Evolutionary conservation across 116 monocot genomes (phyloP), one percentile per base, ranked within the genome.

Genomic region (Iris pallida): DNA sequence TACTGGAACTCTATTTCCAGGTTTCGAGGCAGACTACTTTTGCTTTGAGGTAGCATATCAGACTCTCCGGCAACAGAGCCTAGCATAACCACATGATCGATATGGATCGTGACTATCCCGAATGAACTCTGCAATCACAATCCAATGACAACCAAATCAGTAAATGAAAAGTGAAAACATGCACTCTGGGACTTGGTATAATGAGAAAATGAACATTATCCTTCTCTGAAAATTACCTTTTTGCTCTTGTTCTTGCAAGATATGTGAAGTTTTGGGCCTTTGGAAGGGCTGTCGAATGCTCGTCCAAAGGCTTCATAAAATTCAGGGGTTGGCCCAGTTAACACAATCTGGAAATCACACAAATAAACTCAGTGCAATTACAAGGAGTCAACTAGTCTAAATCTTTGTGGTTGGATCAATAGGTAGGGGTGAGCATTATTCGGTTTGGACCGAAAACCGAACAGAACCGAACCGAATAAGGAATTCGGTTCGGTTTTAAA

Each of bases 171-270:
- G 1, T 9, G 16, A 42, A 71, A 20, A 47, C 8, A 40, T 2
- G 5, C 10, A 18, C 11, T 0, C 64, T 55, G n/a, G 45, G 16
- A 5, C 59, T 45, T 11, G 7, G 30, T 5, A 53, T n/a, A 41
- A 18, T 55, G 0, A 9, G 3, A 6, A 11, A 59, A 15, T 20
- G n/a, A n/a, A n/a, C n/a, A n/a, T n/a, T n/a, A n/a, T n/a, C n/a
- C n/a, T n/a, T n/a, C n/a, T n/a, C n/a, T n/a, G n/a, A n/a, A n/a
- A n/a, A 17, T 62, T 84, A 98, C 98, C 98, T 98, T 76, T 84
- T 98, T 98, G 86, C 98, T 98, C 83, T 98, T 98, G 57, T 98
- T 98, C 80, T 90, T 98, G 93, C 98, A 98, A 16, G 98, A 98
- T 59, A 98, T 98, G 74, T 93, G 93, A 63, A 98, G 98, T 66